A percentile compares a stretch with the other conserved stretches of the same genome.
Conservation (phyloP, 495 filamentous ascomycete species). For the Penicillium arizonense region DNA sequence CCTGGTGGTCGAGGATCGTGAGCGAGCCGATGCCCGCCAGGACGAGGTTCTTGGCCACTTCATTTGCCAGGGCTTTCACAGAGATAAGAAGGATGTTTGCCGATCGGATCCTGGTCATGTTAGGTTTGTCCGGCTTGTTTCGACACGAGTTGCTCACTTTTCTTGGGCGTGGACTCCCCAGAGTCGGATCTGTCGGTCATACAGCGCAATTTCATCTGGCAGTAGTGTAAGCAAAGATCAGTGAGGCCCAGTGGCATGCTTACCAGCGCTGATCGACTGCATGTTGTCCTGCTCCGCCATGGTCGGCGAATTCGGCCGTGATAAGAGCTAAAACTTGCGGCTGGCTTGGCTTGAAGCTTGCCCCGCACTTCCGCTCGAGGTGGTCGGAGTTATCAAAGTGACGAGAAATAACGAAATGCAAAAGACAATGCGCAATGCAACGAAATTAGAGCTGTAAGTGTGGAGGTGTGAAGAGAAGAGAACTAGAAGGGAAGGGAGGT, state of each 20-base stretch:
- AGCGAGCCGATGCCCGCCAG: constrained; percentile 90
- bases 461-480: no score
- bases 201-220: constrained; percentile 92
- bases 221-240: not conserved
- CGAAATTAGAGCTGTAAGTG: no score
- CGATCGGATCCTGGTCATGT: constrained; percentile 49
- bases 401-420: not conserved
- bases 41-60: constrained; percentile 97
- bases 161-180: constrained; percentile 96
- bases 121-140: not conserved
- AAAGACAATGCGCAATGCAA: no score
- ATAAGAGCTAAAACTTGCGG: not conserved
- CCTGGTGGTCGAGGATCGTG: constrained; percentile 80
- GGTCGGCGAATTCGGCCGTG: not conserved
- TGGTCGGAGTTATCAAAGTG: not conserved
- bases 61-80: constrained; percentile 86
- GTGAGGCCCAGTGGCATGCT: not conserved
- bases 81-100: constrained; percentile 89
- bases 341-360: not conserved
- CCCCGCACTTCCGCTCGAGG: not conserved
- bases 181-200: constrained; percentile 96
- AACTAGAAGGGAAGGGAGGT: no score
- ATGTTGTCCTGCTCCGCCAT: constrained; percentile 34
- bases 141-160: constrained; percentile 43
- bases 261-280: constrained; percentile 56